phyloP scores from a whole-genome alignment of 2,329 filamentous ascomycete genomes.

The Phaeosphaeria sp. region DNA sequence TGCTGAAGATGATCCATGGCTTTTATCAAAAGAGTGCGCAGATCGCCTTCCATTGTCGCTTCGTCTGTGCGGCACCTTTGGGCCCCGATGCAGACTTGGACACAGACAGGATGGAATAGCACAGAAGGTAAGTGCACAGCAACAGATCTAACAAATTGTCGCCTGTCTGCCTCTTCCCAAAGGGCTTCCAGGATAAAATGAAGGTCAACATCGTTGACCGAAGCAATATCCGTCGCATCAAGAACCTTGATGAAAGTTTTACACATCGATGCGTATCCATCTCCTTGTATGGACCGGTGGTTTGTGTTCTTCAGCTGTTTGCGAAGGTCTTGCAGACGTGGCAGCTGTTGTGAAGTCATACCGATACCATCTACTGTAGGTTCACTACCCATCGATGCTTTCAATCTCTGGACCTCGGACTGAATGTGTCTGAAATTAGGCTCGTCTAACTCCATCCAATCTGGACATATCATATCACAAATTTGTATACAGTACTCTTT shows the following conservation, averaged over 20 bases:
- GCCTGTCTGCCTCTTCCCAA: constrained; percentile 57
- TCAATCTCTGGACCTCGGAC: constrained; percentile 14
- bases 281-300: constrained; percentile 40
- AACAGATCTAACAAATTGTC: constrained; percentile 53
- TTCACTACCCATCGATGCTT: neutral
- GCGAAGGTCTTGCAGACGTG: constrained; percentile 31
- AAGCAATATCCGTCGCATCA: constrained; percentile 11
- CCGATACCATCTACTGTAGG: neutral
- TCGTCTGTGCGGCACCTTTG: neutral
- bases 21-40: constrained; percentile 30
- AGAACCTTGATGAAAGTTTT: constrained; percentile 28
- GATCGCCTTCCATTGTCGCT: neutral
- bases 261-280: constrained; percentile 36
- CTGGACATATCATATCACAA: constrained; percentile 19
- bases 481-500: constrained; percentile 37
- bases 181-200: constrained; percentile 41
- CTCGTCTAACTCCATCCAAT: constrained; percentile 5
- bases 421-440: constrained; percentile 26
- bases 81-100: constrained; percentile 19
- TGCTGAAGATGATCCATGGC: constrained; percentile 33
- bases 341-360: neutral
- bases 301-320: constrained; percentile 30
- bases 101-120: constrained; percentile 45
- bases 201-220: constrained; percentile 21
- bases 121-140: constrained; percentile 46